Evolutionary conservation across 1,284 basidiomycete genomes (phyloP), one percentile per base, ranked within the genome.

Genomic region (Trametes polyzona): DNA sequence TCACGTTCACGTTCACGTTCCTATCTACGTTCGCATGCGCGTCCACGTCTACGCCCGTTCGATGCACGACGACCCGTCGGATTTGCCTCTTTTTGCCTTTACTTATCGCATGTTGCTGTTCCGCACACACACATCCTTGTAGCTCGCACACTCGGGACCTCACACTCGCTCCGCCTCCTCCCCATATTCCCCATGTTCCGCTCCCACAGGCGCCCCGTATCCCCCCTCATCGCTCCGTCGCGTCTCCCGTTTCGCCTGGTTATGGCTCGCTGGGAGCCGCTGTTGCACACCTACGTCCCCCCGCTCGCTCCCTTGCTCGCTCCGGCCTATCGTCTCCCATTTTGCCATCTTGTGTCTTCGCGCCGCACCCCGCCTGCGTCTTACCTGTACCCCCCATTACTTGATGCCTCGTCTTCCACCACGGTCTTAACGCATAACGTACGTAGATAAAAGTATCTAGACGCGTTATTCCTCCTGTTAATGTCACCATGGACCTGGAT

Each of bases 371-470:
- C n/a, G n/a, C n/a, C n/a, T n/a, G n/a, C n/a, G n/a, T n/a, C n/a
- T n/a, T n/a, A n/a, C n/a, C n/a, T n/a, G n/a, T n/a, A n/a, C 40
- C 26, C 9, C 24, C 30, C 17, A 30, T 29, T 7, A 11, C 14
- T 23, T 24, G n/a, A 41, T 24, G 12, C 21, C 44, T 43, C 47
- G 4, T 47, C 23, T 21, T 30, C 35, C 23, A 6, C 23, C 21
- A 17, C 41, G 11, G n/a, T n/a, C n/a, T n/a, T n/a, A n/a, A n/a
- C 41, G 12, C 32, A 33, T 51, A 52, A 39, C 52, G 33, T 55
- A 55, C 52, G 41, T 55, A 52, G 50, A 36, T 36, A 55, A 59
- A 59, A 55, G 52, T 59, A 55, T 48, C 46, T 55, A 48, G 37
- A 42, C 30, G 46, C 46, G 46, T 41, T 48, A 51, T 43, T 32